Conservation (phyloP, 495 filamentous ascomycete genomes). For the Cudoniella acicularis region DNA sequence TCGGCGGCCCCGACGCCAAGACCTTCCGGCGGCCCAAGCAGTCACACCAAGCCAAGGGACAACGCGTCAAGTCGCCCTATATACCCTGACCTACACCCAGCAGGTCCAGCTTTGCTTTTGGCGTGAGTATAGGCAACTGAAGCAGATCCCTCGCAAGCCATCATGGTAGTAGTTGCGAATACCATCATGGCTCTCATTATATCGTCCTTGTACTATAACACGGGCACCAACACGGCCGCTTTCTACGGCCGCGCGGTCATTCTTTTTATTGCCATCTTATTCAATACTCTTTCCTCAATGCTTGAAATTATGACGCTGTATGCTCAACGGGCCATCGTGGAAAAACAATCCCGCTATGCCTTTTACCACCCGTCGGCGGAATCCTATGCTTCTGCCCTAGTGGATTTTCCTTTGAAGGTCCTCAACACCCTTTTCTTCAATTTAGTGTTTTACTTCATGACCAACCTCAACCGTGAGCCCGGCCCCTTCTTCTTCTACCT, state of each 20-base stretch:
- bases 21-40: constrained; percentile 63
- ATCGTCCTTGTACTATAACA: constrained; percentile 42
- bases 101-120: constrained; percentile 53
- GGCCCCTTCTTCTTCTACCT: constrained; percentile 80
- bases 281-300: constrained; percentile 73
- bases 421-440: constrained; percentile 68
- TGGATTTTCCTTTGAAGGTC: constrained; percentile 71
- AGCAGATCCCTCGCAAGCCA: constrained; percentile 65
- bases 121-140: constrained; percentile 63
- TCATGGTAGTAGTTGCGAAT: constrained; percentile 68
- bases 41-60: constrained; percentile 62
- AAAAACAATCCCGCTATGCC: constrained; percentile 79
- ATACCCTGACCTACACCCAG: constrained; percentile 48
- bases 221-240: constrained; percentile 49
- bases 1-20: constrained; percentile 59
- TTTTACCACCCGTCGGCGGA: constrained; percentile 82
- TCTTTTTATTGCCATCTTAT: constrained; percentile 70
- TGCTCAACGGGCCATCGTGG: constrained; percentile 62
- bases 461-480: constrained; percentile 57
- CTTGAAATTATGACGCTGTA: constrained; percentile 72
- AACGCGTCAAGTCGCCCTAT: constrained; percentile 57
- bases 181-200: constrained; percentile 41
- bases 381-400: constrained; percentile 68
- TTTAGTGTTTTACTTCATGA: constrained; percentile 75
- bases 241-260: constrained; percentile 39